Percentiles rank a stretch among this genome's conserved stretches.
Conservation (phyloP, 2,329 filamentous ascomycete species). For the Salinomyces thailandicus region DNA sequence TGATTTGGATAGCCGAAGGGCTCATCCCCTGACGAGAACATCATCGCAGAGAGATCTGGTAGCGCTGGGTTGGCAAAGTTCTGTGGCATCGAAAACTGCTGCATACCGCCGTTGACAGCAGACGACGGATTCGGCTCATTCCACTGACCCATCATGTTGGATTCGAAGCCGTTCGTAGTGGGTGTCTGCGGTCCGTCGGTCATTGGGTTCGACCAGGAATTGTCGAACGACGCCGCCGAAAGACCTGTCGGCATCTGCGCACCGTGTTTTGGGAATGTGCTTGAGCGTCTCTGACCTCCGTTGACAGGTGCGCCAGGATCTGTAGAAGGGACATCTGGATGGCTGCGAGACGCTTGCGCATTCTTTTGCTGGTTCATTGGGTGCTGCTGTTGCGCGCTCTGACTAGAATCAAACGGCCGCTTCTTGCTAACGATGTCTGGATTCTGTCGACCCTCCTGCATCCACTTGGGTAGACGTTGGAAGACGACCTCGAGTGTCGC, state of each 20-base stretch:
- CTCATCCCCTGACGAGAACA: conserved; percentile 62
- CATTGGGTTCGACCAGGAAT: conserved; percentile 16
- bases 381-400: conserved; percentile 3
- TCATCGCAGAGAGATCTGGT: conserved; percentile 63
- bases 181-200: conserved; percentile 19
- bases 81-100: conserved; percentile 15
- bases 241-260: conserved; percentile 1
- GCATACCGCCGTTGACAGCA: conserved; percentile 11
- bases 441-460: conserved; percentile 37
- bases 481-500: conserved; percentile 69
- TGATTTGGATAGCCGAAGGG: conserved; percentile 73
- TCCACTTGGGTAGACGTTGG: conserved; percentile 59
- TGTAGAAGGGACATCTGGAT: conserved; percentile 18
- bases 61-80: conserved; percentile 37
- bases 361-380: not conserved
- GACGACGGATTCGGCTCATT: conserved; percentile 1
- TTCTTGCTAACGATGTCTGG: conserved; percentile 30
- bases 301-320: conserved; percentile 5
- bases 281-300: conserved; percentile 13
- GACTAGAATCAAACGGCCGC: conserved; percentile 31
- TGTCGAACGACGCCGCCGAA: conserved; percentile 5
- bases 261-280: conserved; percentile 18
- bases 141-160: conserved; percentile 9
- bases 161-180: conserved; percentile 13
- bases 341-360: conserved; percentile 16